Percentiles rank a stretch among this genome's conserved stretches.
phyloP scores from a whole-genome alignment of 176 grass and related monocot species.

The Musa schizocarpa region DNA sequence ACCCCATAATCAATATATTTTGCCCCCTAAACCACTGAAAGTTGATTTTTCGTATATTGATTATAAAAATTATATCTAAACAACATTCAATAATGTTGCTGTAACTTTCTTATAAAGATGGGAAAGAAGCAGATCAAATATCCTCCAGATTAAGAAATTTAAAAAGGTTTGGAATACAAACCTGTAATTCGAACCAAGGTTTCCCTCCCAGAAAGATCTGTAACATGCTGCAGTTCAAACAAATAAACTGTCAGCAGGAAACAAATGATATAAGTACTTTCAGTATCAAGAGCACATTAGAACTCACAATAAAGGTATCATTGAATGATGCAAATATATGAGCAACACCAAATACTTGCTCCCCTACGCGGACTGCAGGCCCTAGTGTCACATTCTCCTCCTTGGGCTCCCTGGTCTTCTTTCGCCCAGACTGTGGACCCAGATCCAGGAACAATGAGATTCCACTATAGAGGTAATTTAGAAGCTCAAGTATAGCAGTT shows the following conservation, averaged over 20 bases:
- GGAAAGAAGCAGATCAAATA: background rate
- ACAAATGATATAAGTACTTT: no score
- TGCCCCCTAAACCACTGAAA: no score
- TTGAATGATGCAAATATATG: constrained; percentile 9
- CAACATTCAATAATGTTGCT: no score
- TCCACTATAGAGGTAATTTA: no score
- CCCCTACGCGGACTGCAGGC: background rate
- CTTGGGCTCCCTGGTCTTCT: constrained; percentile 11
- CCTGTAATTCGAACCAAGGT: constrained; percentile 16
- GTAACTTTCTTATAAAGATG: background rate
- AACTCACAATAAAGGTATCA: constrained; percentile 6
- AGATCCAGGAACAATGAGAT: background rate
- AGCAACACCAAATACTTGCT: constrained; percentile 4
- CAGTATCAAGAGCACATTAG: background rate
- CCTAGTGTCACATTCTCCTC: constrained; percentile 10
- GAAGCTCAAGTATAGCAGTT: no score
- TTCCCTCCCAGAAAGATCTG: constrained; percentile 13
- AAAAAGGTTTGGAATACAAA: background rate
- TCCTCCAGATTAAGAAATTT: background rate
- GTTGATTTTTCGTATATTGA: no score
- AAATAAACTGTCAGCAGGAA: no score
- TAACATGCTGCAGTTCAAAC: constrained; percentile 9
- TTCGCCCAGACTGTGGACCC: background rate
- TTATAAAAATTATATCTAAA: no score
- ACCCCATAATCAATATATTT: no score